phyloP scores from a whole-genome alignment of 2,329 filamentous ascomycete species.

The Epichloe brachyelytri region DNA sequence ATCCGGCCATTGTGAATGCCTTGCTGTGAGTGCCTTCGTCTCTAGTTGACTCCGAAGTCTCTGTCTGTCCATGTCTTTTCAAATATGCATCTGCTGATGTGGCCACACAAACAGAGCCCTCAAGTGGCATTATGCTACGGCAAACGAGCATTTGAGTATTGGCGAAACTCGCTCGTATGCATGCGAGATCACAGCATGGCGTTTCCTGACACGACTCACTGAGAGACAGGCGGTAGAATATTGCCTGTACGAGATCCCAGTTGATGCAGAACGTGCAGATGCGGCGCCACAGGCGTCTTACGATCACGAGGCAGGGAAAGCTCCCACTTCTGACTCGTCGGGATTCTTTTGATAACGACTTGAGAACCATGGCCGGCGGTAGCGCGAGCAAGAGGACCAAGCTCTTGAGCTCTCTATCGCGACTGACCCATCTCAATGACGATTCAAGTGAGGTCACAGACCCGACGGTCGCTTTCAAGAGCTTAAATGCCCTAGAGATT shows the following conservation, averaged over 20 bases:
- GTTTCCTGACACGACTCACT: slow-evolving; percentile 57
- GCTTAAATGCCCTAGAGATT: slow-evolving; percentile 78
- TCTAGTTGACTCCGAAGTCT: neutral
- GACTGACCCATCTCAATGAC: slow-evolving; percentile 31
- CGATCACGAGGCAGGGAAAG: slow-evolving; percentile 33
- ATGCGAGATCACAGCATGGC: slow-evolving; percentile 72
- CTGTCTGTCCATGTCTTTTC: neutral
- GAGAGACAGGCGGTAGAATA: slow-evolving; percentile 63
- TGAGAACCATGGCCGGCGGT: slow-evolving; percentile 18
- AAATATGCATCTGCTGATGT: neutral
- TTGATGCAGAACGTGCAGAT: slow-evolving; percentile 15
- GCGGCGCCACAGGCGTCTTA: slow-evolving; percentile 1
- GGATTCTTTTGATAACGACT: slow-evolving; percentile 12
- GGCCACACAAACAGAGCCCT: slow-evolving; percentile 39
- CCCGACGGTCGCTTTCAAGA: slow-evolving; percentile 59
- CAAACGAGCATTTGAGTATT: slow-evolving; percentile 50
- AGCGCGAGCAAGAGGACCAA: slow-evolving; percentile 33
- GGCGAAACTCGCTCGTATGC: slow-evolving; percentile 57
- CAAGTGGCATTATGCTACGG: slow-evolving; percentile 59
- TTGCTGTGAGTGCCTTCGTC: slow-evolving; percentile 44
- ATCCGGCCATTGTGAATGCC: slow-evolving; percentile 59
- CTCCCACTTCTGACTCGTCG: slow-evolving; percentile 32
- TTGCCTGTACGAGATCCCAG: slow-evolving; percentile 60
- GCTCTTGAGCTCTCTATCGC: slow-evolving; percentile 41
- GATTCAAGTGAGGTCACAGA: slow-evolving; percentile 37